Evolutionary conservation across 2,329 filamentous ascomycete genomes (phyloP).

Genomic region (Dactylellina drechsleri): DNA sequence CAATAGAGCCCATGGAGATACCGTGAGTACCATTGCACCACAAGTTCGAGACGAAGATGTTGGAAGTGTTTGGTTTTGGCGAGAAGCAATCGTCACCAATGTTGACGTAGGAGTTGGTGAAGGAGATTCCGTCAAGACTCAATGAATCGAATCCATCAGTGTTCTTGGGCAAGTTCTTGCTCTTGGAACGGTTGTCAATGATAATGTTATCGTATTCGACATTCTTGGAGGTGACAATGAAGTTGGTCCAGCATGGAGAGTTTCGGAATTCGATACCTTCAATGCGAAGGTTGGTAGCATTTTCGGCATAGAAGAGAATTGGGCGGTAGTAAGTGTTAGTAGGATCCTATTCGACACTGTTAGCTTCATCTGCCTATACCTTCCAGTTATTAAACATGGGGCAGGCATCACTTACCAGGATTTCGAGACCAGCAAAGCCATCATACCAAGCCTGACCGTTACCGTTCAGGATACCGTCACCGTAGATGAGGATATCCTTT

Average conservation of each 20-base stretch:
- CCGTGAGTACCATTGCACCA: conserved; percentile 72
- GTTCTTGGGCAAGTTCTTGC: conserved; percentile 68
- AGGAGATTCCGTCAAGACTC: conserved; percentile 68
- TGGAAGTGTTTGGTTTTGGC: conserved; percentile 70
- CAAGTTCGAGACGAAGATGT: conserved; percentile 70
- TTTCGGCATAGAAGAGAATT: conserved; percentile 71
- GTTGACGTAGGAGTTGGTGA: conserved; percentile 67
- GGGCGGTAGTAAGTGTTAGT: conserved; percentile 70
- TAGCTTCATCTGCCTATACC: conserved; percentile 4
- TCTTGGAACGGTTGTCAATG: conserved; percentile 68
- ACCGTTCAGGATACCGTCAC: conserved; percentile 68
- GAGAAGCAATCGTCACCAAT: conserved; percentile 72
- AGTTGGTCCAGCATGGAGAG: conserved; percentile 73
- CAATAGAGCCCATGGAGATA: conserved; percentile 70
- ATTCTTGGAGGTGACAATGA: conserved; percentile 69
- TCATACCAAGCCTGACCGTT: conserved; percentile 68
- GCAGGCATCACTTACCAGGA: conserved; percentile 57
- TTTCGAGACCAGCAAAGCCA: conserved; percentile 63
- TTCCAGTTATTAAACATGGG: neutral
- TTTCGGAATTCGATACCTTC: conserved; percentile 71
- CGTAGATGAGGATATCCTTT: conserved; percentile 70
- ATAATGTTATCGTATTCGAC: conserved; percentile 68
- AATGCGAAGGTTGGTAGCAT: conserved; percentile 69
- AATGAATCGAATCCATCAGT: conserved; percentile 72
- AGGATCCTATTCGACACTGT: conserved; percentile 62